phyloP scores from a whole-genome alignment of 768 basidiomycete species.

The Naematelia encephala region DNA sequence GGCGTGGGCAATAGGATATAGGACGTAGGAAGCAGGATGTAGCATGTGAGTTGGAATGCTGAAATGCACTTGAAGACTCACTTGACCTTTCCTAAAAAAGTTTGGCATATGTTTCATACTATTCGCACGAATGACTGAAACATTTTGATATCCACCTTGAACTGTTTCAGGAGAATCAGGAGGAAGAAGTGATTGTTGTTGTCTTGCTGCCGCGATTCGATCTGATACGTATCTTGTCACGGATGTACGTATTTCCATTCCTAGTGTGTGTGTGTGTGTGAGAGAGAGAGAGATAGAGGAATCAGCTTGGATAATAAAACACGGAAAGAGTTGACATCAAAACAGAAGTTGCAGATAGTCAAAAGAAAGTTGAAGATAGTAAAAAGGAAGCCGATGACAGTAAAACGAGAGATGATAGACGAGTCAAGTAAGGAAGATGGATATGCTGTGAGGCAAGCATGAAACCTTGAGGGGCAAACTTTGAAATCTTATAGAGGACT shows the following conservation, averaged over 20 bases:
- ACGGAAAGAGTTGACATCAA: background rate
- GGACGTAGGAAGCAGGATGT: too few species aligned
- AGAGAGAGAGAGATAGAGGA: too few species aligned
- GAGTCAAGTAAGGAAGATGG: too few species aligned
- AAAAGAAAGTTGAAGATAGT: background rate
- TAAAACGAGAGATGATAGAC: background rate
- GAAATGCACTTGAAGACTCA: slow-evolving; percentile 24
- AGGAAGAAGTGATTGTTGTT: slow-evolving; percentile 37
- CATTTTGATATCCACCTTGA: slow-evolving; percentile 60
- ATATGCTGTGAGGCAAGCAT: too few species aligned
- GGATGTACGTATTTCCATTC: slow-evolving; percentile 94
- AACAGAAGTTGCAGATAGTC: background rate
- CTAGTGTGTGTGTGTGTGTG: slow-evolving; percentile 52
- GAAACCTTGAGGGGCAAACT: too few species aligned
- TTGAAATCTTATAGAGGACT: too few species aligned
- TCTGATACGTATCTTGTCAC: slow-evolving; percentile 95
- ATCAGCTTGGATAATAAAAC: background rate
- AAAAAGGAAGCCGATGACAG: background rate
- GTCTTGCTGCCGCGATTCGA: slow-evolving; percentile 86
- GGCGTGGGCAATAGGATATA: too few species aligned
- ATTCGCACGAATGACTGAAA: slow-evolving; percentile 90
- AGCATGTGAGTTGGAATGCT: too few species aligned
- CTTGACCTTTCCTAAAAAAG: slow-evolving; percentile 84
- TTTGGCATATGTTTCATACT: slow-evolving; percentile 99
- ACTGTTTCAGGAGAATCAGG: slow-evolving; percentile 1